Conservation (phyloP, 495 filamentous ascomycete genomes). For the Trichocladium antarcticum region DNA sequence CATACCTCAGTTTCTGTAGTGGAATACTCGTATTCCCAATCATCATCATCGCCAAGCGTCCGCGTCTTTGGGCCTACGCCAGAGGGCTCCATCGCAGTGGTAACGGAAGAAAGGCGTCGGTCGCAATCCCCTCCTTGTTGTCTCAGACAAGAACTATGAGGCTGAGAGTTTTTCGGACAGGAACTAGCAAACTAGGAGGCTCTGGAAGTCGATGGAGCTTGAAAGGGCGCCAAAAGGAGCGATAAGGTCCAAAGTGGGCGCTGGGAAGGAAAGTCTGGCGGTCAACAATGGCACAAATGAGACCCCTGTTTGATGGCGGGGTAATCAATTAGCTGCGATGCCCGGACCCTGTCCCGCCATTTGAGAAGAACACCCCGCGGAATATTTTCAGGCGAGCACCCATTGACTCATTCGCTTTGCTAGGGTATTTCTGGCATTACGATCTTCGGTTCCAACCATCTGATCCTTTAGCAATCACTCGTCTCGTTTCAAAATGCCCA, state of each 20-base stretch:
- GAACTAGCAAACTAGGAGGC: too few relatives aligned
- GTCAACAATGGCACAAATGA: slow-evolving; percentile 18
- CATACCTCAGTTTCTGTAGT: slow-evolving; percentile 43
- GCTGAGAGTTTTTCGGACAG: too few relatives aligned
- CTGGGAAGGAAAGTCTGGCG: slow-evolving; percentile 14
- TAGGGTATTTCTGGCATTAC: too few relatives aligned
- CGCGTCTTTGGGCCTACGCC: neutral
- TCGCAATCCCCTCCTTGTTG: neutral
- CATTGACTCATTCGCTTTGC: slow-evolving; percentile 15
- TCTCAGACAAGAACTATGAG: too few relatives aligned
- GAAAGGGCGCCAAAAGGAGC: too few relatives aligned
- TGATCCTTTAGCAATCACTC: neutral
- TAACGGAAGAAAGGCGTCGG: neutral
- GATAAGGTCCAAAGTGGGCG: neutral
- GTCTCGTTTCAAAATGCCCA: slow-evolving; percentile 52
- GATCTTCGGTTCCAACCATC: neutral
- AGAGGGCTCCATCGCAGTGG: neutral
- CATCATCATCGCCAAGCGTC: slow-evolving; percentile 31
- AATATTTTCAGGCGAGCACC: slow-evolving; percentile 2
- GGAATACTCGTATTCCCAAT: slow-evolving; percentile 51
- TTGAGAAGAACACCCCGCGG: neutral
- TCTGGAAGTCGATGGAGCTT: too few relatives aligned
- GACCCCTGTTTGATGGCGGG: slow-evolving; percentile 9
- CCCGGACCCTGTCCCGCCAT: slow-evolving; percentile 12
- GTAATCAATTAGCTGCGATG: slow-evolving; percentile 8